Conservation (phyloP, 169 alveolate species). For the Theileria annulata region DNA sequence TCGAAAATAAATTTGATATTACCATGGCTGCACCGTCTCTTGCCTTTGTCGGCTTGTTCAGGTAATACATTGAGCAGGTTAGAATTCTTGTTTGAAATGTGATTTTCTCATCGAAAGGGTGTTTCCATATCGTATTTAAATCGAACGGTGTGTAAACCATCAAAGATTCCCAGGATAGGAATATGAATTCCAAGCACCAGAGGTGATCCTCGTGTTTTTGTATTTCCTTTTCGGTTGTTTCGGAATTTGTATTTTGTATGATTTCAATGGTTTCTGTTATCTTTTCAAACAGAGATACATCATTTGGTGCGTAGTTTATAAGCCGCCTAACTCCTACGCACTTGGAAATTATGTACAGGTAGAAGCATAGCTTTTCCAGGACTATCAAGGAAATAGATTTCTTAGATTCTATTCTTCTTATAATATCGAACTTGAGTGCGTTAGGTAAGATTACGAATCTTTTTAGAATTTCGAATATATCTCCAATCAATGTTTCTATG, state of each 20-base stretch:
- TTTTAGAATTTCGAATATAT: slow-evolving; percentile 16
- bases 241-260: slow-evolving; percentile 5
- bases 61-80: slow-evolving; percentile 23
- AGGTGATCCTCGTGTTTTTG: slow-evolving; percentile 27
- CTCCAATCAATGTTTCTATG: slow-evolving; percentile 31
- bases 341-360: slow-evolving; percentile 47
- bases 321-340: slow-evolving; percentile 47
- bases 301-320: slow-evolving; percentile 46
- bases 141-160: slow-evolving; percentile 56
- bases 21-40: slow-evolving; percentile 60
- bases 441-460: slow-evolving; percentile 3
- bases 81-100: slow-evolving; percentile 34
- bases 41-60: slow-evolving; percentile 34
- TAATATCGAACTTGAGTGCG: neutral
- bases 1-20: slow-evolving; percentile 33
- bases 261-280: slow-evolving; percentile 14
- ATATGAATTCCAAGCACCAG: slow-evolving; percentile 58
- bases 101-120: neutral
- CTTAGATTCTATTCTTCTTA: neutral
- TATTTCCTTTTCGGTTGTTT: neutral
- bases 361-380: slow-evolving; percentile 39
- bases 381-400: slow-evolving; percentile 13
- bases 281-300: slow-evolving; percentile 33
- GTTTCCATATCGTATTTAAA: slow-evolving; percentile 36
- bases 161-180: slow-evolving; percentile 51